Evolutionary conservation across 768 basidiomycete genomes (phyloP), one percentile per base, ranked within the genome.

Genomic region (Cystoderma amianthinum): DNA sequence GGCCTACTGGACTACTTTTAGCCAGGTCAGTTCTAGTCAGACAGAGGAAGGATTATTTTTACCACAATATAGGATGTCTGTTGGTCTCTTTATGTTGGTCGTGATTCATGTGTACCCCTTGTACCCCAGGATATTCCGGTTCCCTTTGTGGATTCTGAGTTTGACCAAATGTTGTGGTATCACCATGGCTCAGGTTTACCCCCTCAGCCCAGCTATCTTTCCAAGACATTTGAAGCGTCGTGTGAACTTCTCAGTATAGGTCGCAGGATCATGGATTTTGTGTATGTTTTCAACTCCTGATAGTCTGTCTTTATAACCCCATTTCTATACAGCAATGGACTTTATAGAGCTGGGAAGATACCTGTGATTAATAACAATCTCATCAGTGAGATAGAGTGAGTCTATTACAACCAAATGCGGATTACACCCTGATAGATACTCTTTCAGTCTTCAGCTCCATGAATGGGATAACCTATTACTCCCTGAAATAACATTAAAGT

Each of bases 1-100:
- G 78, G 69, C 69, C 0, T 68, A 74, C 50, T 80, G 78, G 77
- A 69, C 71, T 5, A 76, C 70, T 3, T 79, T 76, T 54, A 62
- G 68, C 30, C 76, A 77, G 57, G 75, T 72, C 44, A 11, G 54
- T 37, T 9, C 1, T 22, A 21, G 24, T n/a, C n/a, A n/a, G n/a
- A n/a, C n/a, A 15, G 9, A 9, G 28, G 10, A 30, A 9, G 10
- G 28, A 30, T 30, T 9, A 30, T 30, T 9, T 30, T 9, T 9
- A 9, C 15, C 28, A 30, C 9, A 9, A 9, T 9, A 7, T 19
- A 78, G 70, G 79, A 82, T 41, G 72, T 78, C 4, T 79, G 76
- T 39, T 81, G 80, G 80, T 77, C 75, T 1, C 61, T 81, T 0
- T 80, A 80, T 38, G 77, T 80, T n/a, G 80, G 80, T 5, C 68